Percentiles rank a stretch among this genome's conserved stretches.
Conservation (phyloP, 257 asterid species). For the Solanum sejunctum region DNA sequence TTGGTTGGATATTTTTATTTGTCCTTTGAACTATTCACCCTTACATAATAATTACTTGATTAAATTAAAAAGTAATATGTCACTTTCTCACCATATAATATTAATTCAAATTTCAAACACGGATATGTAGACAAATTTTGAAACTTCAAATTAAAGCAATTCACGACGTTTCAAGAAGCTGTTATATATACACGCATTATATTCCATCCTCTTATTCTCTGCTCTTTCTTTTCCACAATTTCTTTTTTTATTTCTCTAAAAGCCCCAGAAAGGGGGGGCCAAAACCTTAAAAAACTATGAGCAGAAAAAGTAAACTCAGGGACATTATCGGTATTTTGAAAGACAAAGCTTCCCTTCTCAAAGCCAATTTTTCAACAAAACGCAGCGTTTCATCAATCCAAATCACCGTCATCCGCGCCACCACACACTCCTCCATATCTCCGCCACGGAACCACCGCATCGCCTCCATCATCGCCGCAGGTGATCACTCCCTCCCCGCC, state of each 20-base stretch:
- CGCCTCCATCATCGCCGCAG: slow-evolving; percentile 16
- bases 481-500: slow-evolving; percentile 2
- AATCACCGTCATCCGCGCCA: slow-evolving; percentile 21
- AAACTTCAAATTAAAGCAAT: neutral
- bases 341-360: slow-evolving; percentile 24
- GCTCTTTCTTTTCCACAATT: neutral
- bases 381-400: slow-evolving; percentile 6
- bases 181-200: neutral
- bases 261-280: neutral
- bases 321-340: slow-evolving; percentile 18
- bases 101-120: neutral
- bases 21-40: neutral
- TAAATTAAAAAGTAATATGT: neutral
- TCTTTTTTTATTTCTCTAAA: neutral
- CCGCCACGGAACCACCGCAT: slow-evolving; percentile 22
- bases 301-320: slow-evolving; percentile 2
- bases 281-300: neutral
- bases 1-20: neutral
- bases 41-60: too few species aligned
- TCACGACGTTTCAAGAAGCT: neutral
- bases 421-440: slow-evolving; percentile 13
- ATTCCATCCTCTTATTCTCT: neutral
- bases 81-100: neutral
- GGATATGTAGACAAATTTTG: neutral
- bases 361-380: slow-evolving; percentile 18